phyloP scores from a whole-genome alignment of 805 yeast genomes.

The Candida michaelii region DNA sequence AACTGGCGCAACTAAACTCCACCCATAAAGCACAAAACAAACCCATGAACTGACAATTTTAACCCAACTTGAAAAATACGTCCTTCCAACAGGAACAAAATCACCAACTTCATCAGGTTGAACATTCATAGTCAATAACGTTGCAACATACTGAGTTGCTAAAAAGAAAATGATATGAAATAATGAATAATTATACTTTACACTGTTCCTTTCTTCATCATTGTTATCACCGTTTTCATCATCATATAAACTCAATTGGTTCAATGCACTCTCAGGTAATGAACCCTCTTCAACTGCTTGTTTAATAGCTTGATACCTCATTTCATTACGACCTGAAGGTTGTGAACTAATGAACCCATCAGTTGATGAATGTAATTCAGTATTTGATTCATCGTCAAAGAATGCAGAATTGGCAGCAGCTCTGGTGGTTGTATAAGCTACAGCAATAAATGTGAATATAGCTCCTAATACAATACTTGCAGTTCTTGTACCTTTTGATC shows the following conservation, averaged over 20 bases:
- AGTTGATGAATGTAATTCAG: conserved; percentile 34
- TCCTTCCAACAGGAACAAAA: conserved; percentile 94
- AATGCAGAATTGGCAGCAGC: conserved; percentile 74
- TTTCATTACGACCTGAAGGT: conserved; percentile 59
- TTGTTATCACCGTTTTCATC: conserved; percentile 34
- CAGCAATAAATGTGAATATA: conserved; percentile 87
- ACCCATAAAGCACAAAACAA: conserved; percentile 79
- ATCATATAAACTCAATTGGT: conserved; percentile 63
- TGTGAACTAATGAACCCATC: conserved; percentile 46
- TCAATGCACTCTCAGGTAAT: conserved; percentile 86
- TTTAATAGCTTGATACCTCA: conserved; percentile 83
- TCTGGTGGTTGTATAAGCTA: conserved; percentile 95
- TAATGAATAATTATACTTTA: conserved; percentile 80
- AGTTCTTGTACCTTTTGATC: conserved; percentile 88
- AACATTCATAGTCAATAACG: conserved; percentile 88
- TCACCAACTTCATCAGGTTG: conserved; percentile 80
- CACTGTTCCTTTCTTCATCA: conserved; percentile 61
- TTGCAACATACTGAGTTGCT: conserved; percentile 97
- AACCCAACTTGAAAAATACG: conserved; percentile 93
- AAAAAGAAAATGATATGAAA: conserved; percentile 90
- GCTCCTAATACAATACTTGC: conserved; percentile 88
- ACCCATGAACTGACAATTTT: conserved; percentile 91
- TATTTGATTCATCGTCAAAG: conserved; percentile 29
- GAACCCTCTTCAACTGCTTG: conserved; percentile 98
- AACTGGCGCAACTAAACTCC: conserved; percentile 92